These are phyloP conservation scores for Protea cynaroides DNA, from an alignment of 164 flowering plant genomes.

Conservation along the genomic window DNA sequence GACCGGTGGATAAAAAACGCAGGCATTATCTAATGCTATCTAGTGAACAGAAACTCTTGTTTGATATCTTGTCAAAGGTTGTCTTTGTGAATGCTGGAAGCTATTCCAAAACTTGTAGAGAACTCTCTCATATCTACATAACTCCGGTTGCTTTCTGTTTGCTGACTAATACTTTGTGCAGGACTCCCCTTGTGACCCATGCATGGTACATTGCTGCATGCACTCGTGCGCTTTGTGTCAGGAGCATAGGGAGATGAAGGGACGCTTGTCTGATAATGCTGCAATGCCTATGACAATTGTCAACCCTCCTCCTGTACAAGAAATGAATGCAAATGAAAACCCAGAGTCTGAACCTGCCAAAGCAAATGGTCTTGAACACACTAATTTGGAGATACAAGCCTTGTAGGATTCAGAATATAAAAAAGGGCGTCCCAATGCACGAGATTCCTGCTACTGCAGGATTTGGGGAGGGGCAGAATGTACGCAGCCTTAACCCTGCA, in stretches of 20 bases:
- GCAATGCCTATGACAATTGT: slow-evolving; percentile 73
- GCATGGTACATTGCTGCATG: slow-evolving; percentile 88
- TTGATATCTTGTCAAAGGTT: too few relatives aligned
- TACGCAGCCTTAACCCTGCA: too few relatives aligned
- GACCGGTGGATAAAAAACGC: too few relatives aligned
- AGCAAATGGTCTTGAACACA: slow-evolving; percentile 19
- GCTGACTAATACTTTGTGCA: slow-evolving; percentile 23
- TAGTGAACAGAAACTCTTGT: too few relatives aligned
- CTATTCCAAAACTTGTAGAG: too few relatives aligned
- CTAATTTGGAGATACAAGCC: slow-evolving; percentile 45
- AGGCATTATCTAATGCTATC: too few relatives aligned
- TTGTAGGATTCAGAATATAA: slow-evolving; percentile 21
- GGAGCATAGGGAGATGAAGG: slow-evolving; percentile 95
- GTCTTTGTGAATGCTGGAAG: too few relatives aligned
- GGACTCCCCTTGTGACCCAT: slow-evolving; percentile 97
- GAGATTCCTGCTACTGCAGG: too few relatives aligned
- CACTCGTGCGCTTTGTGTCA: slow-evolving; percentile 97
- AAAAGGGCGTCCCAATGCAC: too few relatives aligned
- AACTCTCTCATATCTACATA: background rate
- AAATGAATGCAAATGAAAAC: slow-evolving; percentile 51
- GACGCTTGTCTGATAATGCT: slow-evolving; percentile 62
- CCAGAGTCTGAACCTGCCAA: slow-evolving; percentile 29
- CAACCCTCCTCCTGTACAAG: slow-evolving; percentile 86
- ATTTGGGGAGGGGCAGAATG: too few relatives aligned
- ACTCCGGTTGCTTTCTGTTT: background rate